Percentiles rank a stretch among this genome's conserved stretches.
Evolutionary conservation across 768 basidiomycete genomes (phyloP).

Genomic region (Suillus alpinus): DNA sequence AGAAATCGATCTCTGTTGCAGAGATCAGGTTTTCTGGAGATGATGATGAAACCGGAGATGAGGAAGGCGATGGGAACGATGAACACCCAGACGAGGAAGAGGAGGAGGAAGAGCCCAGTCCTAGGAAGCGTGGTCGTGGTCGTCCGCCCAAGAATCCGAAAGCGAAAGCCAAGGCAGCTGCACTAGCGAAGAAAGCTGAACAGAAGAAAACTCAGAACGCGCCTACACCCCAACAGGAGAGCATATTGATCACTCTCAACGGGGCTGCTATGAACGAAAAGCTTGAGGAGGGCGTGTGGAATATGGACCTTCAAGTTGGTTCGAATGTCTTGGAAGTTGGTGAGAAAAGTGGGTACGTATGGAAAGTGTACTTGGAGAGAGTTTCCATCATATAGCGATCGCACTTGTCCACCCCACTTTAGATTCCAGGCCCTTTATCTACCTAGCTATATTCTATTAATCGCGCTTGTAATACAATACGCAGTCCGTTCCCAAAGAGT

Average conservation of each 20-base stretch:
- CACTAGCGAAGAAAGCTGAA: conserved; percentile 32
- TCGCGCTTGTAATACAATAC: conserved; percentile 1
- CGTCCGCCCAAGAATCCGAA: conserved; percentile 33
- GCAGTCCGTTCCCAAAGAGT: not conserved
- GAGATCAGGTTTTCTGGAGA: conserved; percentile 53
- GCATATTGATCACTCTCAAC: conserved; percentile 64
- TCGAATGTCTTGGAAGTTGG: conserved; percentile 68
- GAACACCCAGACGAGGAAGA: conserved; percentile 46
- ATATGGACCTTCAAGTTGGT: conserved; percentile 56
- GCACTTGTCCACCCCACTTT: not conserved
- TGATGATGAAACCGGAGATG: conserved; percentile 58
- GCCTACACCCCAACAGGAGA: conserved; percentile 36
- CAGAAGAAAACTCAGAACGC: conserved; percentile 48
- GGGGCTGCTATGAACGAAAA: conserved; percentile 47
- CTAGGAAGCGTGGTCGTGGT: conserved; percentile 42
- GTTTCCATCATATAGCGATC: conserved; percentile 21
- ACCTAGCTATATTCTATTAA: not conserved
- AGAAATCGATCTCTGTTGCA: conserved; percentile 52
- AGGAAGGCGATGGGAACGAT: conserved; percentile 45
- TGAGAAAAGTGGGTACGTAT: conserved; percentile 63
- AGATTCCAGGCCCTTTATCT: not conserved
- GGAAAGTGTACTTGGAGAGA: conserved; percentile 69
- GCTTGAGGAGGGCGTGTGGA: conserved; percentile 56
- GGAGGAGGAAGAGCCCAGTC: conserved; percentile 32
- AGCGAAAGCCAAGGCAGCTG: conserved; percentile 29